Percentiles rank a stretch among this genome's conserved stretches.
Evolutionary conservation across 2,329 filamentous ascomycete species (phyloP).

Genomic region (Pseudonectria foliicola): DNA sequence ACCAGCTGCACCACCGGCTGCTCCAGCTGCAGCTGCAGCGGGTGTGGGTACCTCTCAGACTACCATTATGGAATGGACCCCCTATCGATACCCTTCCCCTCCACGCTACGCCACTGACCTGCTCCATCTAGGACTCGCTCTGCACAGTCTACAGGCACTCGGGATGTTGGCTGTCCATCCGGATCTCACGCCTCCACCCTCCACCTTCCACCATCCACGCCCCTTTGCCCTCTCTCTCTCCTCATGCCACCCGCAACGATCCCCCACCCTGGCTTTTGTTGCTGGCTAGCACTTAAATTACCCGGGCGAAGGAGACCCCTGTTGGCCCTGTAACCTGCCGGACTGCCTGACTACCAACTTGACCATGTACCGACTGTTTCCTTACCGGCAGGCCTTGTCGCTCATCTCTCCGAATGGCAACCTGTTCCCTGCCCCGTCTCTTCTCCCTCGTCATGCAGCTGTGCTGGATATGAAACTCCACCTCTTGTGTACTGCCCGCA

Average conservation of each 20-base stretch:
- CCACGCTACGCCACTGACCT: slow-evolving; percentile 25
- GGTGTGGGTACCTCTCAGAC: slow-evolving; percentile 11
- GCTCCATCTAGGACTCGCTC: slow-evolving; percentile 14
- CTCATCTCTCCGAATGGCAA: slow-evolving; percentile 20
- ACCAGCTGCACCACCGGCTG: background rate
- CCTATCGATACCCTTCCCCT: slow-evolving; percentile 25
- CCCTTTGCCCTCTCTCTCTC: slow-evolving; percentile 11
- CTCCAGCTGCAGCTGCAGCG: no score
- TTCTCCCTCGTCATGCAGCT: slow-evolving; percentile 23
- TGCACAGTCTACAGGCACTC: slow-evolving; percentile 12
- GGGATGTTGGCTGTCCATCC: slow-evolving; percentile 5
- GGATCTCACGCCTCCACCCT: slow-evolving; percentile 11
- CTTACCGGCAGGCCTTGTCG: slow-evolving; percentile 16
- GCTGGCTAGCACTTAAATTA: slow-evolving; percentile 18
- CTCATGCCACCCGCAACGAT: slow-evolving; percentile 20
- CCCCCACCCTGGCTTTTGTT: slow-evolving; percentile 11
- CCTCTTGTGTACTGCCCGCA: slow-evolving; percentile 19
- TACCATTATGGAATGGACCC: no score
- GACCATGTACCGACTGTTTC: slow-evolving; percentile 14
- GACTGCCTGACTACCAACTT: background rate
- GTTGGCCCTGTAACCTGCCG: no score
- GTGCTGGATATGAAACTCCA: slow-evolving; percentile 15
- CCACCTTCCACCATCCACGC: slow-evolving; percentile 8
- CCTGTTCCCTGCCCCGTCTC: slow-evolving; percentile 20
- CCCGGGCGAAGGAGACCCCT: slow-evolving; percentile 1